phyloP scores from a whole-genome alignment of 2,329 filamentous ascomycete genomes.

The Pseudocercospora macadamiae region DNA sequence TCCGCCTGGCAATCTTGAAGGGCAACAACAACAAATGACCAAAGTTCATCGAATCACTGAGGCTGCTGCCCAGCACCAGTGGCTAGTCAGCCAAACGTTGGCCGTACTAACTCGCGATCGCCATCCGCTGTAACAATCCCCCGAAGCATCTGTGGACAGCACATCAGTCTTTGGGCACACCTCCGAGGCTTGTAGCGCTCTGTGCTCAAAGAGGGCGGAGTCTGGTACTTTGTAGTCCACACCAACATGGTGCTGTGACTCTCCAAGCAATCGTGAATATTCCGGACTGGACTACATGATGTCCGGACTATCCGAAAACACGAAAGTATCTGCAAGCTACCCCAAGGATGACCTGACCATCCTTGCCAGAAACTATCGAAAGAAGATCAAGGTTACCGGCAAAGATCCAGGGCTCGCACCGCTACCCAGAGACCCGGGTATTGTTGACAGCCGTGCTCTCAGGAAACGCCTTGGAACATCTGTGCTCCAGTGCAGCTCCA shows the following conservation, averaged over 20 bases:
- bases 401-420: neutral
- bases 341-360: neutral
- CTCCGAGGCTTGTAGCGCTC: neutral
- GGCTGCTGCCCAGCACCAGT: too few species aligned
- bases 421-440: neutral
- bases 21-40: neutral
- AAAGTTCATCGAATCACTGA: too few species aligned
- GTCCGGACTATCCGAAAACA: neutral
- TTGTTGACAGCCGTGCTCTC: neutral
- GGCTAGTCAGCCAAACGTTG: neutral
- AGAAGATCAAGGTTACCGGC: neutral
- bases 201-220: neutral
- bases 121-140: neutral
- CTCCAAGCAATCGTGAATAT: neutral
- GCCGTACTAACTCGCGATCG: neutral
- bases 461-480: too few species aligned
- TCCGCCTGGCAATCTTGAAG: neutral
- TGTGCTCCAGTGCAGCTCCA: too few species aligned
- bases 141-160: neutral
- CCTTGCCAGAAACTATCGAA: neutral
- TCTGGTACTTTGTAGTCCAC: too few species aligned
- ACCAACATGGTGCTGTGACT: neutral
- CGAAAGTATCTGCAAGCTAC: neutral
- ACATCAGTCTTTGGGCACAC: neutral
- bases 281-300: neutral